Evolutionary conservation across 805 yeast species (phyloP).

Genomic region (Cyberlindnera bimundalis): DNA sequence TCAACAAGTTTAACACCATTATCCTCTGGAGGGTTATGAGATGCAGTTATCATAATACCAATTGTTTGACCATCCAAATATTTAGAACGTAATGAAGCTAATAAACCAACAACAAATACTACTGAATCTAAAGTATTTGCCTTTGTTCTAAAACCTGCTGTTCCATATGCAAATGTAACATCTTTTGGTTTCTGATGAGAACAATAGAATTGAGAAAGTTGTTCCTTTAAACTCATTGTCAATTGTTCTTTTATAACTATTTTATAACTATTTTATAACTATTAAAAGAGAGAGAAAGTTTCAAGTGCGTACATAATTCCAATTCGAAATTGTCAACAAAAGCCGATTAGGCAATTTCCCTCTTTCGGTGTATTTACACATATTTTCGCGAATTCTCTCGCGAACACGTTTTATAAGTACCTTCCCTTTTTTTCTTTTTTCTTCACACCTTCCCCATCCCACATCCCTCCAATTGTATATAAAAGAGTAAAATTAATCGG

Average conservation of each 20-base stretch:
- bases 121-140: constrained; percentile 73
- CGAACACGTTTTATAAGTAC: too few relatives aligned
- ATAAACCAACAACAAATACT: constrained; percentile 75
- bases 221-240: constrained; percentile 10
- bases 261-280: too few relatives aligned
- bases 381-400: too few relatives aligned
- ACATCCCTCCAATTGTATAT: too few relatives aligned
- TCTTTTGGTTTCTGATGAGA: constrained; percentile 40
- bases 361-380: not conserved
- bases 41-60: constrained; percentile 97
- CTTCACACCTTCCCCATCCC: too few relatives aligned
- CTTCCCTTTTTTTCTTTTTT: too few relatives aligned
- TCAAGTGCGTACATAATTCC: too few relatives aligned
- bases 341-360: not conserved
- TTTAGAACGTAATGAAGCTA: constrained; percentile 83
- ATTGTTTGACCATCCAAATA: constrained; percentile 61
- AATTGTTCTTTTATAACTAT: too few relatives aligned
- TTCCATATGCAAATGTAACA: constrained; percentile 69
- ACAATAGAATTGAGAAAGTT: constrained; percentile 14
- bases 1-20: constrained; percentile 94
- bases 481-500: not conserved
- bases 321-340: not conserved
- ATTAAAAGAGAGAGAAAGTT: too few relatives aligned
- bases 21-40: constrained; percentile 90
- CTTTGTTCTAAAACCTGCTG: constrained; percentile 90